Conservation (phyloP, 1,284 basidiomycete genomes). For the Leccinum ponderosum region DNA sequence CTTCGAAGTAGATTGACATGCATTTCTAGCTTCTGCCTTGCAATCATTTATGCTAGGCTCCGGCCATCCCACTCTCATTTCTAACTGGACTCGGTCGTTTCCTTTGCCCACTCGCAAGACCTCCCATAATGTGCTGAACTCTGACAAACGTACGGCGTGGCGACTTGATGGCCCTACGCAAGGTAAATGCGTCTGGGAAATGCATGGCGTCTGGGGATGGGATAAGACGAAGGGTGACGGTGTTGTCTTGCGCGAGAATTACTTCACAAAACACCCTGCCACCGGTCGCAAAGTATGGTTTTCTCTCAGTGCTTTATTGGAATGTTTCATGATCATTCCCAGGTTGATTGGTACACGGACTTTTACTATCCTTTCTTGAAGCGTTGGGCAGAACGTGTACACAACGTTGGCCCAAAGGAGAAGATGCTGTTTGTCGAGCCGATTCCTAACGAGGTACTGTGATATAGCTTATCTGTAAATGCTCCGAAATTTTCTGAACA, state of each 20-base stretch:
- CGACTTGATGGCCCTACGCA: conserved; percentile 64
- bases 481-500: conserved; percentile 8
- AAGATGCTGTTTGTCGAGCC: conserved; percentile 81
- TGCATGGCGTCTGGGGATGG: conserved; percentile 95
- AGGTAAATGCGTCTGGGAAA: conserved; percentile 83
- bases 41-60: conserved; percentile 85
- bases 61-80: conserved; percentile 73
- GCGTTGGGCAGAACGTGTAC: conserved; percentile 73
- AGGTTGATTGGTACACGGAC: conserved; percentile 85
- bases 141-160: conserved; percentile 65
- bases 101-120: conserved; percentile 79
- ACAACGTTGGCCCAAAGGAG: conserved; percentile 45
- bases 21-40: conserved; percentile 66
- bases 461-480: not conserved
- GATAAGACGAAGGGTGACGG: conserved; percentile 67
- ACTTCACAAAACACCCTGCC: conserved; percentile 74
- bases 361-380: conserved; percentile 84
- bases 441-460: conserved; percentile 85
- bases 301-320: not conserved
- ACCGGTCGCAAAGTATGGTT: conserved; percentile 55
- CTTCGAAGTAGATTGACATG: not conserved
- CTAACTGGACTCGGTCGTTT: conserved; percentile 79
- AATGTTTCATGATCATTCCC: not conserved
- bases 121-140: conserved; percentile 57
- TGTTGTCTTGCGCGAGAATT: conserved; percentile 82